phyloP scores from a whole-genome alignment of 1,139 yeast species.

The Yamadazyma dendronema region DNA sequence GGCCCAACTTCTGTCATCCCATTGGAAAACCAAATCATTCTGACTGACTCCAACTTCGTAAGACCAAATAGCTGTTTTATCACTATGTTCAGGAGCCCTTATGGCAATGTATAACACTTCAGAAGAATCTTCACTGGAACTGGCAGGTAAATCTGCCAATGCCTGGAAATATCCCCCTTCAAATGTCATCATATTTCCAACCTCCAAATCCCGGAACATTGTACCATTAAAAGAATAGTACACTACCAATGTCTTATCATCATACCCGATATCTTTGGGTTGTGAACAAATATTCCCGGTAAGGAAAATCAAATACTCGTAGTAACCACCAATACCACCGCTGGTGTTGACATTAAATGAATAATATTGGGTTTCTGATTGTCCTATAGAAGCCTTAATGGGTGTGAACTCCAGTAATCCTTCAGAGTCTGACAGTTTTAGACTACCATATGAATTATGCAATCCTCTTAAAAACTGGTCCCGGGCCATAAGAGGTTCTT shows the following conservation, averaged over 20 bases:
- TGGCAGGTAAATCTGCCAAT: constrained; percentile 42
- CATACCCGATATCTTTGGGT: constrained; percentile 32
- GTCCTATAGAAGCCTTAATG: constrained; percentile 34
- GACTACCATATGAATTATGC: neutral
- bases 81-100: constrained; percentile 42
- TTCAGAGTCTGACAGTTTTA: constrained; percentile 17
- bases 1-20: constrained; percentile 63
- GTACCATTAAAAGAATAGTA: constrained; percentile 50
- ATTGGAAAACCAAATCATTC: constrained; percentile 62
- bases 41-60: constrained; percentile 74
- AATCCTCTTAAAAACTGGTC: neutral
- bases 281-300: constrained; percentile 59
- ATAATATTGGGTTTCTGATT: constrained; percentile 41
- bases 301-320: constrained; percentile 54
- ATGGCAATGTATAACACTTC: constrained; percentile 49
- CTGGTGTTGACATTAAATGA: constrained; percentile 47
- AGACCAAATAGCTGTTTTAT: constrained; percentile 44
- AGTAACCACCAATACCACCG: constrained; percentile 46
- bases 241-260: constrained; percentile 43
- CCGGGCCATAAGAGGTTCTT: neutral
- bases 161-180: constrained; percentile 56
- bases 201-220: constrained; percentile 30
- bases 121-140: constrained; percentile 13
- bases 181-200: constrained; percentile 32
- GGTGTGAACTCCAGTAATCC: constrained; percentile 48